A percentile compares a stretch with the other conserved stretches of the same genome.
phyloP scores from a whole-genome alignment of 1,139 yeast species.

The Trichomonascaceae sp. region DNA sequence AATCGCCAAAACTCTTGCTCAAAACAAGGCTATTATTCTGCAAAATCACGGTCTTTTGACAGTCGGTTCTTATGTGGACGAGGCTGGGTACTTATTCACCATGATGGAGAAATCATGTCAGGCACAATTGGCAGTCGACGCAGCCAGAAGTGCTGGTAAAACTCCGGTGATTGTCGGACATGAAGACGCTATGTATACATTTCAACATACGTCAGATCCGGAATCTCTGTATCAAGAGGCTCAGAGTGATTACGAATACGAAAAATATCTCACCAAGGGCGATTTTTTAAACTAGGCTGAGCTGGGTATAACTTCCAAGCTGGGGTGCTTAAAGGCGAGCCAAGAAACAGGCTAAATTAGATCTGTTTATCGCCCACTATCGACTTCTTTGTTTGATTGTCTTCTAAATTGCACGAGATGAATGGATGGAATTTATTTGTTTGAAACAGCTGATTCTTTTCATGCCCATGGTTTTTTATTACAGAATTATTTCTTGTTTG shows the following conservation, averaged over 20 bases:
- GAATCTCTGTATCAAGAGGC: slow-evolving; percentile 67
- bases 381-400: no score
- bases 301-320: not conserved
- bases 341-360: no score
- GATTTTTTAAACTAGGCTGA: slow-evolving; percentile 15
- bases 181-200: slow-evolving; percentile 66
- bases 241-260: slow-evolving; percentile 56
- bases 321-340: no score
- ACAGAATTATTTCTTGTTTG: no score
- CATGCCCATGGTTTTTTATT: no score
- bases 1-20: slow-evolving; percentile 62
- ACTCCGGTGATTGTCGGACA: slow-evolving; percentile 43
- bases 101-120: slow-evolving; percentile 66
- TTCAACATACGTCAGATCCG: slow-evolving; percentile 54
- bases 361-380: no score
- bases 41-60: slow-evolving; percentile 78
- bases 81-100: slow-evolving; percentile 69
- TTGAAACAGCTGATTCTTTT: no score
- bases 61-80: slow-evolving; percentile 72
- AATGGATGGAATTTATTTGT: no score
- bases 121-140: slow-evolving; percentile 62
- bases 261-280: slow-evolving; percentile 29
- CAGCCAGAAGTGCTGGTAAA: slow-evolving; percentile 38
- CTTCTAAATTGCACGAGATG: no score
- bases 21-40: slow-evolving; percentile 58